These are phyloP conservation scores for Termitomyces bulborhizus DNA, from an alignment of 768 basidiomycete genomes.

Conservation along the genomic window DNA sequence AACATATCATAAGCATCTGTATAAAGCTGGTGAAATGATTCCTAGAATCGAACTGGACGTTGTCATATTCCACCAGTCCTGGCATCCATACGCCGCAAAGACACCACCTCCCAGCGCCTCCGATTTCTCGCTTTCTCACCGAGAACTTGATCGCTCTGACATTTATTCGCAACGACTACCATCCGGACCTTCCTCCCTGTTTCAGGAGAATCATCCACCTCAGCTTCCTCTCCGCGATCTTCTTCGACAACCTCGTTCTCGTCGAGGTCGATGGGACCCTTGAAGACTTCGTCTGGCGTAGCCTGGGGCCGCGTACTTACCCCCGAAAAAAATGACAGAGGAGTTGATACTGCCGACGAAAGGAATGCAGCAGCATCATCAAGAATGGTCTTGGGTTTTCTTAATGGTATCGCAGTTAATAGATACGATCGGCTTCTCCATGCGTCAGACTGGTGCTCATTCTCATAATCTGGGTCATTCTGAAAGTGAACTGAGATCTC, in stretches of 20 bases:
- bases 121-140: slow-evolving; percentile 29
- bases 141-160: slow-evolving; percentile 18
- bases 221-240: slow-evolving; percentile 72
- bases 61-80: slow-evolving; percentile 21
- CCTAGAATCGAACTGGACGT: neutral
- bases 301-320: slow-evolving; percentile 28
- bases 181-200: slow-evolving; percentile 48
- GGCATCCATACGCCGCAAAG: slow-evolving; percentile 31
- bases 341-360: slow-evolving; percentile 51
- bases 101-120: slow-evolving; percentile 31
- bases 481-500: slow-evolving; percentile 58
- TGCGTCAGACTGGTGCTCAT: slow-evolving; percentile 26
- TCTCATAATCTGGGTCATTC: slow-evolving; percentile 60
- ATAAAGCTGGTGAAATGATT: neutral
- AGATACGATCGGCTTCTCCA: slow-evolving; percentile 62
- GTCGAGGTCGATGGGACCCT: slow-evolving; percentile 60
- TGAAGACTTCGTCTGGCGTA: slow-evolving; percentile 64
- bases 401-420: slow-evolving; percentile 59
- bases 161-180: slow-evolving; percentile 40
- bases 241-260: slow-evolving; percentile 78
- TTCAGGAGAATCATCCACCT: slow-evolving; percentile 70
- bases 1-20: neutral
- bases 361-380: slow-evolving; percentile 68
- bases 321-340: slow-evolving; percentile 49
- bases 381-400: slow-evolving; percentile 61